A percentile compares a stretch with the other conserved stretches of the same genome.
Conservation (phyloP, 2,329 filamentous ascomycete species). For the Aspergillus neoniger region DNA sequence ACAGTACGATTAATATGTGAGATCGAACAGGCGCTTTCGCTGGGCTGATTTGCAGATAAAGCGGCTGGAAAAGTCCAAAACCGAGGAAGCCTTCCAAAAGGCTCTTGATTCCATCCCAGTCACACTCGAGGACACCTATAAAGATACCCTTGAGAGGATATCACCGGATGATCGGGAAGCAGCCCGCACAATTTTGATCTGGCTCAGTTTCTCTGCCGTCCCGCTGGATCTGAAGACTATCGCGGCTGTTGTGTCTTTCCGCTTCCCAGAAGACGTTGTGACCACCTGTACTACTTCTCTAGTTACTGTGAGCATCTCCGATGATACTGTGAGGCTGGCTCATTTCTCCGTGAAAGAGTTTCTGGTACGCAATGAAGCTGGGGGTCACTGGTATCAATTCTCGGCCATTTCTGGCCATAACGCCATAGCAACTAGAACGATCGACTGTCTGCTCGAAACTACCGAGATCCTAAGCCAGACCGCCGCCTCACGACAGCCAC, state of each 20-base stretch:
- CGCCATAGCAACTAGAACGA: not conserved
- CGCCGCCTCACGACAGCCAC: not conserved
- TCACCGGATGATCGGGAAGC: not conserved
- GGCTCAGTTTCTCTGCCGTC: not conserved
- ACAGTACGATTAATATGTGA: not conserved
- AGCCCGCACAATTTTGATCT: constrained; percentile 1
- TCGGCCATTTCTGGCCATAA: not conserved
- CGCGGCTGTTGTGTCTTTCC: not conserved
- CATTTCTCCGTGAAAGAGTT: constrained; percentile 13
- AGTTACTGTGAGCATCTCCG: not conserved
- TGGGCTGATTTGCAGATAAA: constrained; percentile 9
- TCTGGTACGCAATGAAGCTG: not conserved
- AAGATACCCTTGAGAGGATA: not conserved
- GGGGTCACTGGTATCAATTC: not conserved
- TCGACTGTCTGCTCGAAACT: not conserved
- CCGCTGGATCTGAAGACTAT: constrained; percentile 1
- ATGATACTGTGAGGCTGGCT: not conserved
- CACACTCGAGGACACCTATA: constrained; percentile 6
- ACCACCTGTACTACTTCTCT: constrained; percentile 2
- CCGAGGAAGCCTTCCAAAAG: not conserved
- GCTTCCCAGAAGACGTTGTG: not conserved
- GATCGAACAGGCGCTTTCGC: constrained; percentile 6
- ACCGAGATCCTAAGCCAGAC: not conserved
- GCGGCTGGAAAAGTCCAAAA: not conserved
- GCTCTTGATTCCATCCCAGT: not conserved